Conservation (phyloP, 495 filamentous ascomycete genomes). For the Penicillium silybi region DNA sequence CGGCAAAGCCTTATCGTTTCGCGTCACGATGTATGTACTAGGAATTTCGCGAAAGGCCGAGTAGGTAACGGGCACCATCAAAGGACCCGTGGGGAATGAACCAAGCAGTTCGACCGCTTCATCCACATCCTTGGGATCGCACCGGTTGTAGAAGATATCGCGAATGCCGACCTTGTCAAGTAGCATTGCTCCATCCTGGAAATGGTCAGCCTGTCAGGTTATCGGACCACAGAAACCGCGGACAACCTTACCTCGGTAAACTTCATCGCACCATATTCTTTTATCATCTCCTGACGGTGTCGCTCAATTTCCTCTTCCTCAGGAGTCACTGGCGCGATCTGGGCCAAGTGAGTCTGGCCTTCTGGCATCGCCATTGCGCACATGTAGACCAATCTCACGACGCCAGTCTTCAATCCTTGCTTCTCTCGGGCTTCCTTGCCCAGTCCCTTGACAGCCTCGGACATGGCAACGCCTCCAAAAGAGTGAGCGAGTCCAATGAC, state of each 20-base stretch:
- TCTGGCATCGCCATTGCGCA: constrained; percentile 26
- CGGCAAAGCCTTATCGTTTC: constrained; percentile 30
- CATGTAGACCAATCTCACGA: constrained; percentile 41
- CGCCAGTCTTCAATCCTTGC: constrained; percentile 34
- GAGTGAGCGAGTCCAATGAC: constrained; percentile 38
- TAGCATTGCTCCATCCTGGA: constrained; percentile 25
- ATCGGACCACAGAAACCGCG: not conserved
- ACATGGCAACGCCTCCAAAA: constrained; percentile 35
- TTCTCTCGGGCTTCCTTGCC: constrained; percentile 33
- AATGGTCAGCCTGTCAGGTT: not conserved
- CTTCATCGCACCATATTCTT: constrained; percentile 15
- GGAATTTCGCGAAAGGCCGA: constrained; percentile 26
- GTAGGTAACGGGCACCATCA: constrained; percentile 26
- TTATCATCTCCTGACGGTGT: constrained; percentile 12
- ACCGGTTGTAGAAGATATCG: constrained; percentile 23
- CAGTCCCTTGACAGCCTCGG: constrained; percentile 34
- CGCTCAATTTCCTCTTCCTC: constrained; percentile 27
- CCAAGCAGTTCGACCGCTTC: constrained; percentile 21
- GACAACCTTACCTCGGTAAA: constrained; percentile 13
- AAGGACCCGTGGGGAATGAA: constrained; percentile 21
- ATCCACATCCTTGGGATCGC: constrained; percentile 17
- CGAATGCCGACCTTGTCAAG: constrained; percentile 12
- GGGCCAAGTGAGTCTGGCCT: constrained; percentile 20
- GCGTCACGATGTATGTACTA: constrained; percentile 33
- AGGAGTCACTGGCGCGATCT: constrained; percentile 16